These are phyloP conservation scores for Phoenix dactylifera DNA, from an alignment of 176 grass and related monocot species.

Conservation along the genomic window DNA sequence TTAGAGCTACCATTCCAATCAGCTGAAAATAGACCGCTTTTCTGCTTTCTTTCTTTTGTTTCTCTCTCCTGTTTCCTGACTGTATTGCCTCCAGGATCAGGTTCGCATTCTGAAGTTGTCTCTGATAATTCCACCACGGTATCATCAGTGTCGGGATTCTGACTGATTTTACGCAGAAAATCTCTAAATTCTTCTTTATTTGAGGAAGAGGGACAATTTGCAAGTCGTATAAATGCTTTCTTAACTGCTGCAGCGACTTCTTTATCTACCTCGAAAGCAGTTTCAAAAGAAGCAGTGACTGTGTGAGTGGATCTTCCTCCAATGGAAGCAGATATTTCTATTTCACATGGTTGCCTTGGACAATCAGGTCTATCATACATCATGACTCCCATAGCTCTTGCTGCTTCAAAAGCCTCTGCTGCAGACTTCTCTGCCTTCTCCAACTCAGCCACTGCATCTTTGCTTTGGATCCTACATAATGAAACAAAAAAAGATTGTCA, in stretches of 20 bases:
- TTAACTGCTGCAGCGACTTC: conserved; percentile 81
- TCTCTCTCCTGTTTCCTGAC: conserved; percentile 5
- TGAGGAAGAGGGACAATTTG: conserved; percentile 36
- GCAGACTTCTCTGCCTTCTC: conserved; percentile 49
- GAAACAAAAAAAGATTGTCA: too few relatives aligned
- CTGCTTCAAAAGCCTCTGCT: conserved; percentile 74
- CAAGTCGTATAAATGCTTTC: conserved; percentile 58
- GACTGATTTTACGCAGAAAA: conserved; percentile 62
- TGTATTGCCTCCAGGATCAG: conserved; percentile 10
- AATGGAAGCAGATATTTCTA: conserved; percentile 40
- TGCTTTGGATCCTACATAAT: conserved; percentile 46
- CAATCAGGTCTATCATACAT: conserved; percentile 90
- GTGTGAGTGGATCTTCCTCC: conserved; percentile 61
- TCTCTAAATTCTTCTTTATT: conserved; percentile 72
- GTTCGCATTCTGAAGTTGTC: conserved; percentile 24
- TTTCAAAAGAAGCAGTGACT: conserved; percentile 81
- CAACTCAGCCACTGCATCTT: conserved; percentile 43
- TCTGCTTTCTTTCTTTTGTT: conserved; percentile 18
- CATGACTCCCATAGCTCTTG: conserved; percentile 76
- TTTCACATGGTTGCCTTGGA: conserved; percentile 43
- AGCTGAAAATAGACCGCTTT: conserved; percentile 23
- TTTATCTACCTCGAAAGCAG: conserved; percentile 82
- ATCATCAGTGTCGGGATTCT: conserved; percentile 59
- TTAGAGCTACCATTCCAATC: conserved; percentile 20
- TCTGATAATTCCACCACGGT: conserved; percentile 10